These are phyloP conservation scores for Komagataella phaffii DNA, from an alignment of 805 yeast species.

Conservation along the genomic window DNA sequence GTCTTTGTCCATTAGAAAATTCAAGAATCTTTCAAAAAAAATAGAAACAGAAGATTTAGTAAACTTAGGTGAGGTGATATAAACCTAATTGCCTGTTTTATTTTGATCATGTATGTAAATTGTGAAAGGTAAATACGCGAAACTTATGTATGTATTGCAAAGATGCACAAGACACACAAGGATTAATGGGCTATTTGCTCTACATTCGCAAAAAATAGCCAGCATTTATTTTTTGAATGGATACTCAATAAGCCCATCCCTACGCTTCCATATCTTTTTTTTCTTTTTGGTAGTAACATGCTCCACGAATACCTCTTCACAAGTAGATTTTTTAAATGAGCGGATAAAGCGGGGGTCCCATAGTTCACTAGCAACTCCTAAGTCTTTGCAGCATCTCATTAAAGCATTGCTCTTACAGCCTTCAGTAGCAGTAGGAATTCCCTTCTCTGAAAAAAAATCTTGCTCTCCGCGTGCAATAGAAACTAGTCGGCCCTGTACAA, in stretches of 20 bases:
- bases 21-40: not conserved
- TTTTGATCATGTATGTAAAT: not conserved
- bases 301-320: constrained; percentile 80
- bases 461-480: constrained; percentile 94
- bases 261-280: constrained; percentile 88
- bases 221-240: constrained; percentile 47
- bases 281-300: constrained; percentile 71
- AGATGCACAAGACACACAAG: too few species aligned
- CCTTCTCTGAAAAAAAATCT: constrained; percentile 75
- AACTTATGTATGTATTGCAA: too few species aligned
- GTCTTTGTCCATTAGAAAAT: not conserved
- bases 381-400: constrained; percentile 96
- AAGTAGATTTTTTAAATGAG: constrained; percentile 43
- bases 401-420: constrained; percentile 94
- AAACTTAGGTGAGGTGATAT: not conserved
- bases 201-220: too few species aligned
- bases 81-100: not conserved
- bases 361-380: constrained; percentile 91
- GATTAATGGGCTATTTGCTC: not conserved
- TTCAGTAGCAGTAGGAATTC: constrained; percentile 90
- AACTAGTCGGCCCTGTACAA: constrained; percentile 80
- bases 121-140: not conserved
- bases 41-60: not conserved
- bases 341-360: constrained; percentile 95
- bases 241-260: constrained; percentile 69